Conservation (phyloP, 345 rosid species). For the Salix viminalis region DNA sequence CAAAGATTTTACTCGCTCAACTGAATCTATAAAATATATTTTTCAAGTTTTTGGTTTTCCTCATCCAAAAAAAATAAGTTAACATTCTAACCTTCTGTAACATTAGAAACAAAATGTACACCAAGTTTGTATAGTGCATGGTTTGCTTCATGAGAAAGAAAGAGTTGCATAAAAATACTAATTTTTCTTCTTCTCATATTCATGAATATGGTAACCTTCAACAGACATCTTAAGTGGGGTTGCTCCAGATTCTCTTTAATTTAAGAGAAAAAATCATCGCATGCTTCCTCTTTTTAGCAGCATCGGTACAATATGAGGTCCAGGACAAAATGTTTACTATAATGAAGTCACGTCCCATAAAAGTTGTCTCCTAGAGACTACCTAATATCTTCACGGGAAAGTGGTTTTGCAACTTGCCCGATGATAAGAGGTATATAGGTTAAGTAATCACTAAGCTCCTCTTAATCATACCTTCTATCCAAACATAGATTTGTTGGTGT, state of each 20-base stretch:
- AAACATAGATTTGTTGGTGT: too few relatives aligned
- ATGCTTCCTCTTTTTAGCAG: not conserved
- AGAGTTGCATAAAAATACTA: not conserved
- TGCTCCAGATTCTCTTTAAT: not conserved
- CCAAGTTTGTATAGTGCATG: not conserved
- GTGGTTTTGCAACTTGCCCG: not conserved
- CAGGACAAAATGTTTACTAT: not conserved
- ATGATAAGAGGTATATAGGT: not conserved
- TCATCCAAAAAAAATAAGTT: not conserved
- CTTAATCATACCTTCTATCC: not conserved
- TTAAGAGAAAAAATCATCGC: not conserved
- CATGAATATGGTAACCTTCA: not conserved
- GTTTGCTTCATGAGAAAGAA: not conserved
- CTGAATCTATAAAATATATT: too few relatives aligned
- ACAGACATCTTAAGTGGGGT: not conserved
- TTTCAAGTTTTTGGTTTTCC: too few relatives aligned
- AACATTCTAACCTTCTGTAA: not conserved
- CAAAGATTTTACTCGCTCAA: too few relatives aligned
- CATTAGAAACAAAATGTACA: too few relatives aligned
- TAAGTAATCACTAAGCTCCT: not conserved
- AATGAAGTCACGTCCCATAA: not conserved
- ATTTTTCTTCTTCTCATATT: not conserved
- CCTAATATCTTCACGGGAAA: not conserved
- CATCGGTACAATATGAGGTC: not conserved
- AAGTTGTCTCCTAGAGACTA: not conserved